Base-by-base conservation (phyloP, 805 yeast genomes). In the Debaryomyces castellii region DNA sequence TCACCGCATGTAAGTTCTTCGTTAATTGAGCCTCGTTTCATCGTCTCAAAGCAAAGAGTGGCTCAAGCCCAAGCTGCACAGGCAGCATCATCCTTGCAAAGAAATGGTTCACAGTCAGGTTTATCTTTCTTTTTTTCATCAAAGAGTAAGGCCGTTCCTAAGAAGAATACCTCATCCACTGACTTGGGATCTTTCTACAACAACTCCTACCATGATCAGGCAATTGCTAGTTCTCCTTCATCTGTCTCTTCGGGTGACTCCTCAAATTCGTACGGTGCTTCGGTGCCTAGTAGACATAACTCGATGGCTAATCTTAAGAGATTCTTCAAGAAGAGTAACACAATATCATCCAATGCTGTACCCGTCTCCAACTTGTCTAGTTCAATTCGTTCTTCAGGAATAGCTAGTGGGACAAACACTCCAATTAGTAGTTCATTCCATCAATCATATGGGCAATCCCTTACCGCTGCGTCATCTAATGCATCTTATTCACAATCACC, bases 1-100 rank as follows among this genome's bases (percentile, higher is more conserved):
- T 85, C 91, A 0, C 94, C 94, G 3, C 78, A 76, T 43, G 86
- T 86, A 5, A 52, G 53, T 44, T 63, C 80, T 5, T 66, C 80
- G 16, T 76, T 82, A 25, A 82, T 90, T n/a, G 97, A 89, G 59
- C 87, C 95, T 12, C 75, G 96, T 36, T 89, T 90, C 59, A 82
- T 90, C 41, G 85, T 90, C 33, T 87, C 95, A 9, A 82, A 88
- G 56, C 94, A 85, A 49, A 79, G 87, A 44, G 81, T 83, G 20
- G 83, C 76, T 38, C 82, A 70, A 51, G 78, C 73, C 16, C 81
- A 76, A 53, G 28, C 28, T 30, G 59, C 59, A 17, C 77, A 76
- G 2, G 60, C 68, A 3, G 53, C 62, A 33, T 53, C 69, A 23
- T 54, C 70, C 7, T 57, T 66, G 14, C 72, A 66, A 38, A 64